Percentiles rank a stretch among this genome's conserved stretches.
These are phyloP conservation scores for Alisma plantagoaquatica DNA, from an alignment of 106 monocot genomes.

Conservation along the genomic window DNA sequence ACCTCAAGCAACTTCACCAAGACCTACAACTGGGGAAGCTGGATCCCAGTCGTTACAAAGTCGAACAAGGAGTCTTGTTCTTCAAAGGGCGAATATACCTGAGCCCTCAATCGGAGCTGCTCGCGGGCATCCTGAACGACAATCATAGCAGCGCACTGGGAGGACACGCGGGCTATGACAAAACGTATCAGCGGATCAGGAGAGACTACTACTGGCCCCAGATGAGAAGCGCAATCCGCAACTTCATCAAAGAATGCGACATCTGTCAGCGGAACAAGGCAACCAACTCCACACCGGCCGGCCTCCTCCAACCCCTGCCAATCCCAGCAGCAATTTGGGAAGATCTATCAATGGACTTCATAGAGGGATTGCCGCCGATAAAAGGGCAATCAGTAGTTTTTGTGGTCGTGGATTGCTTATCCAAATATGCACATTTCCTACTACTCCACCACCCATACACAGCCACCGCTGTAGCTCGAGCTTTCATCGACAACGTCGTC, in stretches of 20 bases:
- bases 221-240: background rate
- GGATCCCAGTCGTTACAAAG: background rate
- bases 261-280: constrained; percentile 1
- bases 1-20: too few species aligned
- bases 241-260: background rate
- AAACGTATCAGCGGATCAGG: background rate
- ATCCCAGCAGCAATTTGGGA: background rate
- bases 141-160: background rate
- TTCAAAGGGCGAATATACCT: background rate
- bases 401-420: background rate
- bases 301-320: background rate
- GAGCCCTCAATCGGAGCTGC: background rate
- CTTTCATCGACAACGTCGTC: background rate
- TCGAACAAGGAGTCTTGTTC: constrained; percentile 1
- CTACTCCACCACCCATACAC: background rate
- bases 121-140: background rate
- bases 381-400: background rate
- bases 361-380: background rate
- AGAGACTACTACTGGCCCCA: background rate
- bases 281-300: background rate
- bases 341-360: constrained; percentile 1
- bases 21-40: background rate
- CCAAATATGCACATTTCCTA: constrained; percentile 3
- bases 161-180: background rate
- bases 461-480: background rate